phyloP scores from a whole-genome alignment of 371 early-diverging fungal species.

The Syncephalis plumigaleata region DNA sequence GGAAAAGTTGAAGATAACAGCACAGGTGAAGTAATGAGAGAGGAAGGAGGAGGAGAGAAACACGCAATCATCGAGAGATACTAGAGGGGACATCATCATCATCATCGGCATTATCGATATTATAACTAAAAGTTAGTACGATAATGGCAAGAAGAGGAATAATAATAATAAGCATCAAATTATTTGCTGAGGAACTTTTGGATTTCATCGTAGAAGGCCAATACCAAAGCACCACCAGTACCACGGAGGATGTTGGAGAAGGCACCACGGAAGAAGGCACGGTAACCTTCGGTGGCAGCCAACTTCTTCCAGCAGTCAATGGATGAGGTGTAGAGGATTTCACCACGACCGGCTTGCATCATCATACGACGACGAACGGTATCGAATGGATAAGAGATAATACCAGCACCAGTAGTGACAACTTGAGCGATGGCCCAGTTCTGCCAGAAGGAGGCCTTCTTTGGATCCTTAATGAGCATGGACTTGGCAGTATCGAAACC shows the following conservation, averaged over 20 bases:
- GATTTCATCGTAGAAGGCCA: constrained; percentile 40
- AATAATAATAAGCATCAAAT: too few species aligned
- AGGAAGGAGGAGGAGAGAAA: too few species aligned
- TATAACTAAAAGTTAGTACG: too few species aligned
- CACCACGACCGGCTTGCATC: constrained; percentile 58
- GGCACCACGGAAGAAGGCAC: constrained; percentile 69
- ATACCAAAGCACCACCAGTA: constrained; percentile 63
- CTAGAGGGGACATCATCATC: too few species aligned
- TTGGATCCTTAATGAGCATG: constrained; percentile 36
- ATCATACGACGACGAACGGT: constrained; percentile 81
- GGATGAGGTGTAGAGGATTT: constrained; percentile 51
- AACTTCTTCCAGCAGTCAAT: constrained; percentile 52
- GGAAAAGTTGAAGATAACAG: too few species aligned
- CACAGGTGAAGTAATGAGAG: too few species aligned
- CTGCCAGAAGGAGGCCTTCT: constrained; percentile 38
- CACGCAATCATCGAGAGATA: too few species aligned
- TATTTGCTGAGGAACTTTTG: constrained; percentile 33
- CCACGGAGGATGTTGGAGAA: constrained; percentile 67
- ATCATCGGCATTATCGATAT: too few species aligned
- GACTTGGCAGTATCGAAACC: constrained; percentile 55
- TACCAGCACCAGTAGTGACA: constrained; percentile 37
- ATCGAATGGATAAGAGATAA: constrained; percentile 66
- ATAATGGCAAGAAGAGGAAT: too few species aligned
- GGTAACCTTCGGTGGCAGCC: constrained; percentile 43
- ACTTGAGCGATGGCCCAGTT: constrained; percentile 27